Percentiles rank a stretch among this genome's conserved stretches.
Evolutionary conservation across 2,329 filamentous ascomycete species (phyloP).

Genomic region (Apiospora arundinis): DNA sequence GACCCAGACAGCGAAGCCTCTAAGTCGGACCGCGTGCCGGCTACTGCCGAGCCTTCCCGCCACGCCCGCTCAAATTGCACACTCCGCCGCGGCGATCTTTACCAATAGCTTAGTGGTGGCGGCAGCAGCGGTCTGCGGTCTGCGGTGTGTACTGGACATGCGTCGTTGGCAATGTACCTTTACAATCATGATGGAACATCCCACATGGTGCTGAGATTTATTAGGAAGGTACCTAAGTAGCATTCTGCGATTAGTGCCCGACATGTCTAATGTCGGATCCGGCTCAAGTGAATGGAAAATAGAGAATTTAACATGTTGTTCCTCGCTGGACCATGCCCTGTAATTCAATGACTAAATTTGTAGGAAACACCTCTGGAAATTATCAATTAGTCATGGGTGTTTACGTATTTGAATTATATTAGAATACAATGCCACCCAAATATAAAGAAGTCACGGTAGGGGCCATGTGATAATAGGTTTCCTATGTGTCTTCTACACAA

Average conservation of each 20-base stretch:
- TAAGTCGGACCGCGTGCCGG: conserved; percentile 9
- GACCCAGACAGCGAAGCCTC: background rate
- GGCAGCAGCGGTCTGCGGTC: background rate
- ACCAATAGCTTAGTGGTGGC: conserved; percentile 10
- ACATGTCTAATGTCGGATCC: background rate
- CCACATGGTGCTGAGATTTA: background rate
- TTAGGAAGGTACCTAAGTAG: background rate
- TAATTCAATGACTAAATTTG: too few relatives aligned
- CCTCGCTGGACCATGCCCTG: too few relatives aligned
- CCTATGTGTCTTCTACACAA: too few relatives aligned
- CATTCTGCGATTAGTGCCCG: conserved; percentile 1
- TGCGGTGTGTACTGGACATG: background rate
- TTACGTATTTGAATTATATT: too few relatives aligned
- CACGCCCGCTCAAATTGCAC: background rate
- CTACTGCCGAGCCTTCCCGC: background rate
- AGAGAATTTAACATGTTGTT: too few relatives aligned
- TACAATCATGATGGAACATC: background rate
- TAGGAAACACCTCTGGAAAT: too few relatives aligned
- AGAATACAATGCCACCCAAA: too few relatives aligned
- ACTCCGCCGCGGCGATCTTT: conserved; percentile 3
- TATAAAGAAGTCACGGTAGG: too few relatives aligned
- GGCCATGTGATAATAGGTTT: too few relatives aligned
- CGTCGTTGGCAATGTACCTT: background rate
- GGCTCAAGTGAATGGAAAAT: too few relatives aligned
- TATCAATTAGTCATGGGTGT: too few relatives aligned